These are phyloP conservation scores for Pisolithus microcarpus DNA, from an alignment of 768 basidiomycete genomes.

Conservation along the genomic window DNA sequence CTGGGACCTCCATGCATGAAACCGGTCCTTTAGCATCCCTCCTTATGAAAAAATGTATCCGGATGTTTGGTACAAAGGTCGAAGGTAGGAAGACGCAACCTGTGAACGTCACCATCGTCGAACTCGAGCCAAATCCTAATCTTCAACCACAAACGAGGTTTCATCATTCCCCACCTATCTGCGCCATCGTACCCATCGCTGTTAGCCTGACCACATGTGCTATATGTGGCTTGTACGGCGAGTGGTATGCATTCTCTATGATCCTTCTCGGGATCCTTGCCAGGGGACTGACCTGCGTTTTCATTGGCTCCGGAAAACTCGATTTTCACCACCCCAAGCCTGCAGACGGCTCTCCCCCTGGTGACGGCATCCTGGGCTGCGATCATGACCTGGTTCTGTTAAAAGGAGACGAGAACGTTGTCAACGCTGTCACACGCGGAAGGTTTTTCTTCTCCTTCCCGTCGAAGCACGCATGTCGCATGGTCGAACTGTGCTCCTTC, in stretches of 20 bases:
- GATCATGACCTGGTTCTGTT: too few relatives aligned
- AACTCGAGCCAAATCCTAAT: constrained; percentile 1
- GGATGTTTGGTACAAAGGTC: neutral
- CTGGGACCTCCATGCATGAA: constrained; percentile 13
- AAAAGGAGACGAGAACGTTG: neutral
- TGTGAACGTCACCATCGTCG: constrained; percentile 11
- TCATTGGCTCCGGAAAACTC: constrained; percentile 18
- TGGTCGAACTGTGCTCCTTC: too few relatives aligned
- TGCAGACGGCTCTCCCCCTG: too few relatives aligned
- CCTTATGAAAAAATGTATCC: constrained; percentile 8
- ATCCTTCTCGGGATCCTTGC: constrained; percentile 19
- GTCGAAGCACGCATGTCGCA: neutral
- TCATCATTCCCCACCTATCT: constrained; percentile 9
- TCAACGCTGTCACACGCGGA: neutral
- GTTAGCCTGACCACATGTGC: constrained; percentile 4
- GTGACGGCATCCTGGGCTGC: too few relatives aligned
- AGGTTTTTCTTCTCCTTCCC: neutral
- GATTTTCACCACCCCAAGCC: neutral
- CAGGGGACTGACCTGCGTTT: constrained; percentile 19
- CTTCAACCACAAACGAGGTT: neutral
- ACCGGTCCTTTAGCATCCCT: constrained; percentile 17
- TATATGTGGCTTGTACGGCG: constrained; percentile 6
- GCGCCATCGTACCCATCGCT: neutral
- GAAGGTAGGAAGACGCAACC: constrained; percentile 6
- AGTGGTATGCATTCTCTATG: too few relatives aligned